Evolutionary conservation across 2,329 filamentous ascomycete genomes (phyloP).

Genomic region (Fusarium pseudonygamai): DNA sequence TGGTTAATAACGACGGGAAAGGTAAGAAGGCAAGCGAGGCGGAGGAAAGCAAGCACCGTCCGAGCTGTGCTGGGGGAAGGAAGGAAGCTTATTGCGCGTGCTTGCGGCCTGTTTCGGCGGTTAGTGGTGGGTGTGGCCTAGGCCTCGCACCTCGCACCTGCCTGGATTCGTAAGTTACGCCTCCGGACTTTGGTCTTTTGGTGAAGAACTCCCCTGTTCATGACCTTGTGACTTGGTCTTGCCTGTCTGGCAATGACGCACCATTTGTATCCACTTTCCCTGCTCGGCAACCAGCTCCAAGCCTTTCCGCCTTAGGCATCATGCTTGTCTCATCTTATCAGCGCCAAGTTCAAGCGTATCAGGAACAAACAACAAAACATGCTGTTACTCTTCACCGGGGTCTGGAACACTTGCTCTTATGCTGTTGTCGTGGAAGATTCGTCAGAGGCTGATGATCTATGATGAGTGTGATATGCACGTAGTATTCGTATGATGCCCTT

Average conservation of each 20-base stretch:
- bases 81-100: conserved; percentile 40
- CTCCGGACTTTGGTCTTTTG: conserved; percentile 17
- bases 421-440: conserved; percentile 26
- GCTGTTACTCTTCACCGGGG: not conserved
- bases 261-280: conserved; percentile 39
- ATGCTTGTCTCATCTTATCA: conserved; percentile 30
- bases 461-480: not conserved
- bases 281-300: conserved; percentile 41
- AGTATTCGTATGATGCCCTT: conserved; percentile 14
- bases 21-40: conserved; percentile 23
- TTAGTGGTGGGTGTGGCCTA: conserved; percentile 14
- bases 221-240: conserved; percentile 40
- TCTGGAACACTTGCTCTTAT: conserved; percentile 6
- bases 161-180: conserved; percentile 36
- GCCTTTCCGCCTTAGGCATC: conserved; percentile 44
- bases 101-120: conserved; percentile 40
- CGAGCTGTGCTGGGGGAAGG: conserved; percentile 23
- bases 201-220: conserved; percentile 24
- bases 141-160: conserved; percentile 31
- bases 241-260: conserved; percentile 42
- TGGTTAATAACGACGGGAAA: conserved; percentile 19
- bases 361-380: conserved; percentile 30
- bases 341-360: conserved; percentile 21
- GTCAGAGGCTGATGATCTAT: not conserved
- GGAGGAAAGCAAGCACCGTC: conserved; percentile 31